Base-by-base conservation (phyloP, 768 basidiomycete species). In the Amanita polypyramis region DNA sequence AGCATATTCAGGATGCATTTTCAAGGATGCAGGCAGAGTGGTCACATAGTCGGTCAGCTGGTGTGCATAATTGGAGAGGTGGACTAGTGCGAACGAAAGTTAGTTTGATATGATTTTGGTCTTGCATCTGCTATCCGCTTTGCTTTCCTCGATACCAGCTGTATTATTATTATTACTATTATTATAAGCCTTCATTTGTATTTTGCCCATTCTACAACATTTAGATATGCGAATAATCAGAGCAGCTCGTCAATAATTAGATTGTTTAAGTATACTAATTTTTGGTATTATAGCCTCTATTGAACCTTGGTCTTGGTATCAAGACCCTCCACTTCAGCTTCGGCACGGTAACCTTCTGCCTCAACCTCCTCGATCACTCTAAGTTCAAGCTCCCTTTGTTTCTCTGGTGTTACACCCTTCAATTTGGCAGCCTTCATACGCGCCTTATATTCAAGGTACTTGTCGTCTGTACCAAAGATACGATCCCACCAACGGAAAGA, bases 401-500 rank as follows among this genome's bases (percentile, higher is more conserved):
- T 74, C 38, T 75, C 75, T 56, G 72, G 68, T 40, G 66, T 70
- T 43, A 76, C 74, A 54, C 66, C 67, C 60, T 73, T 74, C 73
- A 74, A 70, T 70, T 81, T 82, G 49, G 79, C 81, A 5, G 76
- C 79, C 19, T 70, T 63, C 23, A 94, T 65, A 32, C 80, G 79
- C 39, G 67, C 70, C 52, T 82, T 79, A 72, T 94, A 92, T 29
- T 77, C 82, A 17, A 72, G 79, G 69, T 96, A 98, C 70, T 89
- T 91, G 65, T 72, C 65, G 59, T 99, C 95, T 0, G 95, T 98
- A 43, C 93, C 93, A 58, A 88, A 82, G 55, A 91, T 65, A 51
- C 76, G 75, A 64, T 98, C 95, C 64, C 86, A 90, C 85, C 89
- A 95, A 34, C 92, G 79, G 80, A 96, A 96, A 17, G 85, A 88